Conservation (phyloP, 2,329 filamentous ascomycete genomes). For the Calonectria pseudoturangicola region DNA sequence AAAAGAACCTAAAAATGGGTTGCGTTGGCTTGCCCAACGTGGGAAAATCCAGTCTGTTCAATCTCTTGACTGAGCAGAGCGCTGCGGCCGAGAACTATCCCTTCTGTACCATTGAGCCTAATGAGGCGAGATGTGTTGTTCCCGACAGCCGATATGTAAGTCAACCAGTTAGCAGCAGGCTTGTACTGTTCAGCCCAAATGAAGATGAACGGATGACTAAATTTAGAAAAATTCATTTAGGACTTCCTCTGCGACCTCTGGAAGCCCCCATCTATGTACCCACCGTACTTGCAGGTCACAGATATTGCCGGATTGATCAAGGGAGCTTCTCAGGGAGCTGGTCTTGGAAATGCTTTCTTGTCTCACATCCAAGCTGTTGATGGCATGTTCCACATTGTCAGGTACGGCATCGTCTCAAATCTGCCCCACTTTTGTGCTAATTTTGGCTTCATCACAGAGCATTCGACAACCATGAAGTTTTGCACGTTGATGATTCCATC, state of each 20-base stretch:
- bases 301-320: conserved; percentile 68
- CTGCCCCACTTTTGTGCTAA: conserved; percentile 34
- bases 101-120: conserved; percentile 68
- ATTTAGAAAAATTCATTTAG: conserved; percentile 50
- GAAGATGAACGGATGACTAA: conserved; percentile 24
- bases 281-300: conserved; percentile 66
- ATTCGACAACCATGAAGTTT: conserved; percentile 66
- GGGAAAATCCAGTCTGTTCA: conserved; percentile 67
- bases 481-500: conserved; percentile 68
- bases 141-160: conserved; percentile 66
- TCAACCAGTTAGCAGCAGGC: conserved; percentile 21
- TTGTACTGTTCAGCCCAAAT: background rate
- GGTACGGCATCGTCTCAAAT: conserved; percentile 49
- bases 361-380: conserved; percentile 68
- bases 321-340: conserved; percentile 65
- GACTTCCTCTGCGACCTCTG: conserved; percentile 67
- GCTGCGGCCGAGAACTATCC: conserved; percentile 67
- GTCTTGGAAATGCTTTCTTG: conserved; percentile 66
- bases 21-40: conserved; percentile 68
- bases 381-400: conserved; percentile 67
- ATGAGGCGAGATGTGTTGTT: conserved; percentile 67
- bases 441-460: conserved; percentile 54
- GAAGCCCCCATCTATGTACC: conserved; percentile 67
- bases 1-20: conserved; percentile 68
- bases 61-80: conserved; percentile 67